Percentiles rank a stretch among this genome's conserved stretches.
Evolutionary conservation across 805 yeast species (phyloP).

Genomic region (Candida mattraensis): DNA sequence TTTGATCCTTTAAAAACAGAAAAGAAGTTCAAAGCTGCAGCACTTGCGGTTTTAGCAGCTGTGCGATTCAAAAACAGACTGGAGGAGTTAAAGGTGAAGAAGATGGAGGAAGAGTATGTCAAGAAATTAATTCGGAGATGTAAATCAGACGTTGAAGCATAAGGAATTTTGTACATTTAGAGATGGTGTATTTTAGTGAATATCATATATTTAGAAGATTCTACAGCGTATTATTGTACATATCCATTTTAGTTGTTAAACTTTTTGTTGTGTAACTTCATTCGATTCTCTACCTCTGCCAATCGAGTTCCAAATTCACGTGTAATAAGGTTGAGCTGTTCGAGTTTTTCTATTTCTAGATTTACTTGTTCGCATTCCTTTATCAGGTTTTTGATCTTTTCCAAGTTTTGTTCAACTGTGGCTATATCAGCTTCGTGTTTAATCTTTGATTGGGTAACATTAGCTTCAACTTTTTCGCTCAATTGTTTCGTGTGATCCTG

Average conservation of each 20-base stretch:
- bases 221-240: slow-evolving; percentile 5
- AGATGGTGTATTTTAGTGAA: slow-evolving; percentile 14
- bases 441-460: slow-evolving; percentile 25
- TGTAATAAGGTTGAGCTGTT: slow-evolving; percentile 32
- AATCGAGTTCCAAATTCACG: slow-evolving; percentile 31
- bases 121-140: slow-evolving; percentile 20
- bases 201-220: slow-evolving; percentile 5
- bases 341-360: slow-evolving; percentile 34
- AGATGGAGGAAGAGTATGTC: slow-evolving; percentile 15
- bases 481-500: slow-evolving; percentile 50
- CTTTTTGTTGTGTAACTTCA: slow-evolving; percentile 19
- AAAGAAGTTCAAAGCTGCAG: slow-evolving; percentile 28
- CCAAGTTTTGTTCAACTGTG: slow-evolving; percentile 21
- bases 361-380: slow-evolving; percentile 27
- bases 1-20: slow-evolving; percentile 12
- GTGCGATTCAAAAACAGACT: slow-evolving; percentile 37
- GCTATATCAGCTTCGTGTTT: slow-evolving; percentile 25
- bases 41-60: slow-evolving; percentile 38
- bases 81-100: slow-evolving; percentile 21
- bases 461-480: slow-evolving; percentile 29
- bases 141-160: slow-evolving; percentile 4
- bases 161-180: neutral
- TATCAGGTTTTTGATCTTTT: slow-evolving; percentile 18
- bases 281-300: slow-evolving; percentile 19
- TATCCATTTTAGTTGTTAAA: slow-evolving; percentile 7